Base-by-base conservation (phyloP, 257 asterid species). In the Verbena officinalis region DNA sequence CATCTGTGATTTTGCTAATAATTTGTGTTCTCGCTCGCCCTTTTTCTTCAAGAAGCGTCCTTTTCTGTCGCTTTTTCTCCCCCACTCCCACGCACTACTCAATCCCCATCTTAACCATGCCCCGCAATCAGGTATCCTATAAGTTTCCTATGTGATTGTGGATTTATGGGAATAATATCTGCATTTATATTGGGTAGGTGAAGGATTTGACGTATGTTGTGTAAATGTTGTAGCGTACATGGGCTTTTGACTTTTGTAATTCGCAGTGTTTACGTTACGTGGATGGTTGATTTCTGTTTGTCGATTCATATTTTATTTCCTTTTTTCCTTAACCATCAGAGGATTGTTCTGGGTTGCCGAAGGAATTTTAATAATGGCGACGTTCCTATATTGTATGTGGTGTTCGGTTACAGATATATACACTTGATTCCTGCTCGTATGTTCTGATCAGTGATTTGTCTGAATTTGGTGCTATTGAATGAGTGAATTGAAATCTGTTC, bases 101-200 rank as follows among this genome's bases (percentile, higher is more conserved):
- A 3, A 34, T 60, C 7, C 21, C 44, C 34, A 46, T 17, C 59
- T 70, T 68, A 38, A 36, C 77, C 69, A 83, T 91, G 89, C 84
- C 86, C 3, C 82, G 78, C 54, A 65, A 70, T 45, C 84, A 83
- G 96, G 98, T 91, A 61, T n/a, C 12, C 42, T 62, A 9, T 15
- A 2, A 55, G 13, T 54, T 14, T 1, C 15, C 31, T 2, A 19
- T 55, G 33, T 42, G 21, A 44, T 34, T 65, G 57, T 55, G 30
- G 38, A 55, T 16, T 20, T 30, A 13, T 54, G 12, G 17, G 4
- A 49, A 3, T 40, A 9, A 36, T 27, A 10, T 36, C 1, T 62
- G 30, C 27, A 11, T 19, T 3, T 42, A 1, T 56, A 17, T 22
- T 17, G 31, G 14, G 40, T 44, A 27, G 11, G 15, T 21, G 68